Base-by-base conservation (phyloP, 192 early-diverging fungal species). In the Mortierella antarctica region DNA sequence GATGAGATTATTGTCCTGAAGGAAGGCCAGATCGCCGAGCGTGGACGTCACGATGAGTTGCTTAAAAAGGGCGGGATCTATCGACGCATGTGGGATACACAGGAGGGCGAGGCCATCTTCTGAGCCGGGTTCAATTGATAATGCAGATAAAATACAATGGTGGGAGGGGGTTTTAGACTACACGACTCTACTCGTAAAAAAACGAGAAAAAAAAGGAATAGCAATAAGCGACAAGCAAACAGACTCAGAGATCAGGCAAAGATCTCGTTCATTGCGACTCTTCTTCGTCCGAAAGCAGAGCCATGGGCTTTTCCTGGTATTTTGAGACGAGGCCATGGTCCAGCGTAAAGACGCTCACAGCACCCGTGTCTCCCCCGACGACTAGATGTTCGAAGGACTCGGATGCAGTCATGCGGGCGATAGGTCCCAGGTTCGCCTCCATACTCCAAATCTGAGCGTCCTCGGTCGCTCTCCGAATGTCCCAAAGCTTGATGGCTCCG, bases 1-100 rank as follows among this genome's bases (percentile, higher is more conserved):
- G 97, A 99, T 74, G 69, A 90, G 58, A 98, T 99, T 48, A 91
- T 95, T 86, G 98, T 99, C 13, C 86, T 99, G 70, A 87, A 91
- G 46, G 89, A 95, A 41, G 98, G 97, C 6, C 82, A 90, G 42
- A 89, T 98, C 8, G 89, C 89, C 4, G 98, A 99, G 84, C 83
- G 87, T 44, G 98, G 98, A 10, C 90, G 85, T 1, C 98, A 99
- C 79, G 90, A 91, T 17, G 87, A 93, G 65, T 80, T 99, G 39
- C 45, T 96, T 10, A 59, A 74, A 53, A 71, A 75, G 42, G 82
- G 83, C n/a, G 95, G 96, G 18, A 55, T 96, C 59, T 99, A 99
- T 81, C 83, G 89, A 41, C 79, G 86, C 13, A 98, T 99, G 97
- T 99, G 97, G 97, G 70, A 71, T 15, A 91, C 90, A 5, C 95